Evolutionary conservation across 352 stramenopile genomes (phyloP).

Genomic region (Phytophthora hibernalis): DNA sequence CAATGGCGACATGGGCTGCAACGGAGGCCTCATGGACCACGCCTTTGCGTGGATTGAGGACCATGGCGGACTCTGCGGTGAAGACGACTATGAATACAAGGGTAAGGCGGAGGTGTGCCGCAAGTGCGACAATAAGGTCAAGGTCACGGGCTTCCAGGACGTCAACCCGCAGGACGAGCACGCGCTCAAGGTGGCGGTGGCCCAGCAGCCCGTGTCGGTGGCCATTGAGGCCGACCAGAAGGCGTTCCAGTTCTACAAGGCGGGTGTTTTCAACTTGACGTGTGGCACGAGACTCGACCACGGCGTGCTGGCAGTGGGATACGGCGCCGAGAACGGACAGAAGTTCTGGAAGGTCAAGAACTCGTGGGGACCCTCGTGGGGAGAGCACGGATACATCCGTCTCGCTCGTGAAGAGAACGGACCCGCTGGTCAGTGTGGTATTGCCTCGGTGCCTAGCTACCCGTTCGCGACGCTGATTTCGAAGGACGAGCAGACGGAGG

Average conservation of each 20-base stretch:
- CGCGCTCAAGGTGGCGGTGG: constrained; percentile 86
- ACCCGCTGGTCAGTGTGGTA: constrained; percentile 94
- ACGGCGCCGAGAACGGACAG: constrained; percentile 84
- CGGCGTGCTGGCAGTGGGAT: constrained; percentile 94
- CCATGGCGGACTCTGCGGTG: constrained; percentile 92
- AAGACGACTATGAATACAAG: constrained; percentile 96
- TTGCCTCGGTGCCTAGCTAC: constrained; percentile 90
- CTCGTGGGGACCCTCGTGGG: constrained; percentile 91
- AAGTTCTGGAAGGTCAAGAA: constrained; percentile 97
- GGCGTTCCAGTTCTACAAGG: constrained; percentile 83
- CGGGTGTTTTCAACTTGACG: constrained; percentile 71
- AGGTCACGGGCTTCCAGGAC: constrained; percentile 84
- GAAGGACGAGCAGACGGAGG: constrained; percentile 15
- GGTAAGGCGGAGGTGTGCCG: constrained; percentile 76
- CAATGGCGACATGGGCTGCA: constrained; percentile 96
- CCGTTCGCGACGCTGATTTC: constrained; percentile 51
- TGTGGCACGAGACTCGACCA: constrained; percentile 91
- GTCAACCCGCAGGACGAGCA: constrained; percentile 80
- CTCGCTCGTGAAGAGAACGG: constrained; percentile 87
- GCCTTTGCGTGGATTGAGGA: constrained; percentile 96
- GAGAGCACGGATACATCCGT: constrained; percentile 90
- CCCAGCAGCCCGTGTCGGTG: constrained; percentile 86
- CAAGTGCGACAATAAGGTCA: constrained; percentile 85
- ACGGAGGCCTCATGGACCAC: constrained; percentile 98
- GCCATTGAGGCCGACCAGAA: constrained; percentile 87